Conservation (phyloP, 225 moss, liverwort and hornwort species). For the Bryoerythrophyllum caledonicum region DNA sequence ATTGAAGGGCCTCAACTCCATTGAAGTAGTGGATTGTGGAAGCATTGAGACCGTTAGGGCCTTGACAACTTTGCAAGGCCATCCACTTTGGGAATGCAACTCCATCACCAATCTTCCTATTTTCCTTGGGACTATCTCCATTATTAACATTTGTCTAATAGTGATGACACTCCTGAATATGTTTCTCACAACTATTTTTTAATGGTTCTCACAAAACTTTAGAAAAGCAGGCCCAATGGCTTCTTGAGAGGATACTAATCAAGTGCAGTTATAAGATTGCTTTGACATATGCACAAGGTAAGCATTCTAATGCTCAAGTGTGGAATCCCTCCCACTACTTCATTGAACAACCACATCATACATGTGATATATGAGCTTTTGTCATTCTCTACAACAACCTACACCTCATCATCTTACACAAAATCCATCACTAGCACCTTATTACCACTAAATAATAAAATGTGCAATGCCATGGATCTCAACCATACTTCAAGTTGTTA, state of each 20-base stretch:
- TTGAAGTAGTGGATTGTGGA: background rate
- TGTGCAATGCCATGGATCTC: background rate
- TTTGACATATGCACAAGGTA: background rate
- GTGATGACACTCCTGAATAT: accelerated
- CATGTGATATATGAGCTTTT: background rate
- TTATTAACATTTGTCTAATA: accelerated
- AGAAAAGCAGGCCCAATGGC: no score
- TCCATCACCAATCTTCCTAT: background rate
- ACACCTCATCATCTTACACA: background rate
- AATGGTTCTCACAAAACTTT: background rate
- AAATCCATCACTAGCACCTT: background rate
- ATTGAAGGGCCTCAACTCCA: background rate
- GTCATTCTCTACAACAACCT: background rate
- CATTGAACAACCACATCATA: no score
- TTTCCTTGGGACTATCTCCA: background rate
- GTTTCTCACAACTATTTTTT: no score
- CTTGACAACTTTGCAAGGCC: background rate
- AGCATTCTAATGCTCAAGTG: background rate
- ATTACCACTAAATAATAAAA: background rate
- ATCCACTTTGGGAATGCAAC: background rate
- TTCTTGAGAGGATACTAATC: background rate
- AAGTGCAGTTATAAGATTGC: background rate
- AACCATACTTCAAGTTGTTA: background rate
- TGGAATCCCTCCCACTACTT: background rate
- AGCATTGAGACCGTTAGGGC: background rate